Conservation (phyloP, 2,329 filamentous ascomycete genomes). For the Talaromyces sp. region DNA sequence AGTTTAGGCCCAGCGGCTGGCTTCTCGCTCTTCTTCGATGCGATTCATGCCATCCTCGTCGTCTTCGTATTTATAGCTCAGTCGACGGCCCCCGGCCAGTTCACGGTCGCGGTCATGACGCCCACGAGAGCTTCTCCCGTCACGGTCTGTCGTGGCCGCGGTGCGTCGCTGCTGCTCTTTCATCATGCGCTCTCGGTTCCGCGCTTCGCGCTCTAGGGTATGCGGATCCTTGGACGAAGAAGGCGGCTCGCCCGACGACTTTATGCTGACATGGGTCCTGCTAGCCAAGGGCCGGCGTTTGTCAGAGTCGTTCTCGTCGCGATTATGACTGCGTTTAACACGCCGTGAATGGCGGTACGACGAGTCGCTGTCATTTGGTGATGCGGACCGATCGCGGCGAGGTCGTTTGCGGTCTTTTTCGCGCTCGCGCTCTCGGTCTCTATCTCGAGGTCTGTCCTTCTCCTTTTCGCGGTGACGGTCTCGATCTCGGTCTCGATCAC, state of each 20-base stretch:
- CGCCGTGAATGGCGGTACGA: conserved; percentile 31
- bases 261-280: not conserved
- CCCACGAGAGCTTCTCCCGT: conserved; percentile 26
- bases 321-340: conserved; percentile 27
- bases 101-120: conserved; percentile 19
- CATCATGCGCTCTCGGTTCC: conserved; percentile 58
- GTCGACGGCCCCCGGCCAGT: conserved; percentile 30
- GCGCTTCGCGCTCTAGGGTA: conserved; percentile 68
- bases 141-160: conserved; percentile 30
- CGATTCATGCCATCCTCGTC: conserved; percentile 35
- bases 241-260: conserved; percentile 15
- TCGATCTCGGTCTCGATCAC: conserved; percentile 20
- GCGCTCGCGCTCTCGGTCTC: conserved; percentile 32
- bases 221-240: conserved; percentile 58
- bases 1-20: conserved; percentile 25
- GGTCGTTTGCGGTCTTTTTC: conserved; percentile 33
- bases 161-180: conserved; percentile 65
- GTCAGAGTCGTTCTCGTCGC: conserved; percentile 18
- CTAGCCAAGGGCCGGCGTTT: conserved; percentile 11
- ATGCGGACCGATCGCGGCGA: conserved; percentile 37
- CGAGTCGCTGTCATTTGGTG: conserved; percentile 25
- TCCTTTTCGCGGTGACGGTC: conserved; percentile 21
- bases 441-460: conserved; percentile 20
- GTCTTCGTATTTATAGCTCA: conserved; percentile 49
- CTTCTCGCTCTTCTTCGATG: conserved; percentile 38